Percentiles rank a stretch among this genome's conserved stretches.
phyloP scores from a whole-genome alignment of 352 stramenopile genomes.

The Pythium utonaiense region DNA sequence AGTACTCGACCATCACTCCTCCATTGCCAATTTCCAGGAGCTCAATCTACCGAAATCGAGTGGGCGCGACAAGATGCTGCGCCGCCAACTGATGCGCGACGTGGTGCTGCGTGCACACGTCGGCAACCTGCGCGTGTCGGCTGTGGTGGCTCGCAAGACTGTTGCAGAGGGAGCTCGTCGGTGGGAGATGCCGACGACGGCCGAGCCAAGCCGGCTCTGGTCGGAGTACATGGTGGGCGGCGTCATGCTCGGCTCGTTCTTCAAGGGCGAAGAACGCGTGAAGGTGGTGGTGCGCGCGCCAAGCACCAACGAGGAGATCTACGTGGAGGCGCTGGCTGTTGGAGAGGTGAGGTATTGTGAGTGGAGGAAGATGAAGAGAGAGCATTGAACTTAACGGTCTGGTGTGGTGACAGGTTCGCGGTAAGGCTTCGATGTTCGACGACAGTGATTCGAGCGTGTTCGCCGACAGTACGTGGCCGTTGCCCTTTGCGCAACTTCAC shows the following conservation, averaged over 20 bases:
- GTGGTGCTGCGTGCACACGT: conserved; percentile 71
- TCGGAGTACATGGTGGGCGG: conserved; percentile 87
- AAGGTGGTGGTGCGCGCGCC: conserved; percentile 66
- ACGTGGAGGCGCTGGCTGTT: conserved; percentile 72
- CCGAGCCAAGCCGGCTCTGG: conserved; percentile 59
- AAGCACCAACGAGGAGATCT: conserved; percentile 65
- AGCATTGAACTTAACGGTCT: background rate
- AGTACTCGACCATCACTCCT: conserved; percentile 14
- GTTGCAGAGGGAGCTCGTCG: conserved; percentile 51
- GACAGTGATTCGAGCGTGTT: conserved; percentile 20
- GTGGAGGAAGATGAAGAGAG: background rate
- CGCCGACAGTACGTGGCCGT: conserved; percentile 13
- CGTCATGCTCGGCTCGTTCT: conserved; percentile 84
- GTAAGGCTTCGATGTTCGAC: conserved; percentile 45
- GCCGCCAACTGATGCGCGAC: conserved; percentile 40
- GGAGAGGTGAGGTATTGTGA: conserved; percentile 43
- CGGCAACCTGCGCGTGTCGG: conserved; percentile 77
- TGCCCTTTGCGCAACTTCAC: no score
- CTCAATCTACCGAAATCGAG: conserved; percentile 3
- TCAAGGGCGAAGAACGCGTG: conserved; percentile 83
- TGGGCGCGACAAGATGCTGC: conserved; percentile 17
- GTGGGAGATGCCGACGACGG: conserved; percentile 46
- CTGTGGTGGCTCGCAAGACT: conserved; percentile 56
- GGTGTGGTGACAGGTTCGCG: conserved; percentile 33
- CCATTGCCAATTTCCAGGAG: background rate